Base-by-base conservation (phyloP, 2,329 filamentous ascomycete species). In the Gnomoniopsis sp. region DNA sequence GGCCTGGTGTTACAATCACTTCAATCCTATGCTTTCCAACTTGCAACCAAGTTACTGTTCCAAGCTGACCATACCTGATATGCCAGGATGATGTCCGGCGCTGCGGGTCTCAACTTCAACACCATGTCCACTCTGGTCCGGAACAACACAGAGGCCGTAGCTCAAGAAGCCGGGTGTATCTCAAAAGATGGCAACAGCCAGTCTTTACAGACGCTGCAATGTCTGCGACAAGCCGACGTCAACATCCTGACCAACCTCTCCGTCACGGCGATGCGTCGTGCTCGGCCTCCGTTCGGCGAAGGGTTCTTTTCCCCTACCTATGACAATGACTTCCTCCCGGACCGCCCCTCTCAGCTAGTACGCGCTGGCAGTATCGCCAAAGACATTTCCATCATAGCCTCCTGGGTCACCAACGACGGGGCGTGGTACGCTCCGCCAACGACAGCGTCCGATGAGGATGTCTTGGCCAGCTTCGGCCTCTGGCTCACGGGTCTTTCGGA, bases 1-100 rank as follows among this genome's bases (percentile, higher is more conserved):
- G n/a, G 4, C 59, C 4, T 38, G 17, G 36, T 11, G 12, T 38
- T 15, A 3, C 4, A 38, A 38, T 3, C 17, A 17, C 14, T 15
- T 15, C 4, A 38, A 38, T 3, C 17, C 3, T 38, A 38, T 38
- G 12, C 36, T 38, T 14, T 14, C 12, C 36, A 38, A 14, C 36
- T 14, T 38, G 4, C 6, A 38, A 6, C 12, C 14, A 17, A 38
- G 3, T 38, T 38, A 3, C 36, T 30, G 26, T 30, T 8, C 4
- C 12, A 38, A 3, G 36, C 17, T 38, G 36, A 38, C 36, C 12
- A 38, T 14, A 38, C 17, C 36, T 38, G 6, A 14, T 15, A 14
- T 15, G 12, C 12, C 15, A 69, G 66, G 33, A 64, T 70, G 65
- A 69, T 71, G 65, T 70, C 68, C 8, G 69, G 68, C 15, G 64